Conservation (phyloP, 306 rosid species). For the Ziziphus jujuba region DNA sequence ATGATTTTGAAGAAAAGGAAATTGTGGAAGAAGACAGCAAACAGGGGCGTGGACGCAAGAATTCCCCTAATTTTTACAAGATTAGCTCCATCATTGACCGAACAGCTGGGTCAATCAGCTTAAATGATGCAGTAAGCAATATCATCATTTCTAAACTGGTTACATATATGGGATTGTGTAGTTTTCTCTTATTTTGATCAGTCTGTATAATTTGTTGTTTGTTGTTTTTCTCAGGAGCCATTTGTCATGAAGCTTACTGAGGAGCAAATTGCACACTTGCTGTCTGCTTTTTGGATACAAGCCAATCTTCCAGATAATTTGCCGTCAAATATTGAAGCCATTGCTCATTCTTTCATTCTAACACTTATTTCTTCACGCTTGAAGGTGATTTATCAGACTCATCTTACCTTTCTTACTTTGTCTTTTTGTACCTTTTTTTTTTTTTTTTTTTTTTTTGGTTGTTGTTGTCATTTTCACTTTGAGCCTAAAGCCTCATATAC, state of each 20-base stretch:
- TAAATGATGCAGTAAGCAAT: slow-evolving; percentile 56
- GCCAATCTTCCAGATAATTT: slow-evolving; percentile 77
- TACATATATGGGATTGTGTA: slow-evolving; percentile 10
- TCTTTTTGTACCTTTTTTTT: not conserved
- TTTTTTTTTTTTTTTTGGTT: too few species aligned
- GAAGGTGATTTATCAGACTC: slow-evolving; percentile 50
- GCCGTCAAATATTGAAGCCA: slow-evolving; percentile 86
- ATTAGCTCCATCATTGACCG: slow-evolving; percentile 67
- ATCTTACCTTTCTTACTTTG: not conserved
- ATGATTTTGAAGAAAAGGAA: slow-evolving; percentile 53
- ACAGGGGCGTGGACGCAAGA: slow-evolving; percentile 56
- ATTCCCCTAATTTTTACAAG: slow-evolving; percentile 66
- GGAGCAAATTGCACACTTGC: slow-evolving; percentile 83
- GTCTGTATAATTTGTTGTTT: slow-evolving; percentile 18
- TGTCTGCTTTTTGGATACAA: slow-evolving; percentile 93
- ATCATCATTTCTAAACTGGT: slow-evolving; percentile 13
- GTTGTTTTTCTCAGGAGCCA: slow-evolving; percentile 63
- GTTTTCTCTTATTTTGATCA: slow-evolving; percentile 10
- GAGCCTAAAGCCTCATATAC: not conserved
- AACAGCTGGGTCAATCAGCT: slow-evolving; percentile 53
- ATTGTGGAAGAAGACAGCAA: slow-evolving; percentile 58
- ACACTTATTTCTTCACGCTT: slow-evolving; percentile 64
- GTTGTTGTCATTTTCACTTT: not conserved
- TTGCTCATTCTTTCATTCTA: slow-evolving; percentile 71
- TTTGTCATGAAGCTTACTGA: slow-evolving; percentile 75